phyloP scores from a whole-genome alignment of 2,329 filamentous ascomycete species.

The Huntiella bhutanensis region DNA sequence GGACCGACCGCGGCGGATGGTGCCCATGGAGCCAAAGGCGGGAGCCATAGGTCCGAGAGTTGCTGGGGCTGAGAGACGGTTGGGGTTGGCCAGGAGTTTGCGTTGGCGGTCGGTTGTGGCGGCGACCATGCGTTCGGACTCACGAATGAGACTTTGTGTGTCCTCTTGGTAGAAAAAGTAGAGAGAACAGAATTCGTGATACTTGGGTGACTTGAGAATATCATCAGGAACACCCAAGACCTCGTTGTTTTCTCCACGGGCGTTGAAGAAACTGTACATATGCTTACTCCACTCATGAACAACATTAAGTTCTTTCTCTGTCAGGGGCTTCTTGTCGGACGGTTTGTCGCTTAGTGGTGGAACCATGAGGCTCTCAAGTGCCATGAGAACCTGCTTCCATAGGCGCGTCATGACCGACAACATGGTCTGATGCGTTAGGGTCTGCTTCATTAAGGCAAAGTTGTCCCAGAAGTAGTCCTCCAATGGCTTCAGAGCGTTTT shows the following conservation, averaged over 20 bases:
- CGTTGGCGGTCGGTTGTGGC: conserved; percentile 61
- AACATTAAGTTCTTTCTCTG: conserved; percentile 75
- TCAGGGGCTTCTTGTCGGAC: conserved; percentile 65
- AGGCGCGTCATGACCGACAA: conserved; percentile 92
- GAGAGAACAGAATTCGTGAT: conserved; percentile 86
- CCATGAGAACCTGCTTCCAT: conserved; percentile 93
- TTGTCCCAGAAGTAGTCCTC: conserved; percentile 97
- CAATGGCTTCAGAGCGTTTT: conserved; percentile 63
- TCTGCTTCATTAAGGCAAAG: conserved; percentile 97
- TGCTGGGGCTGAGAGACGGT: conserved; percentile 52
- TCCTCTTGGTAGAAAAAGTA: conserved; percentile 98
- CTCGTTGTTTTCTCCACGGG: conserved; percentile 65
- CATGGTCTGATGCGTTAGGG: conserved; percentile 89
- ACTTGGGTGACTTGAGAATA: conserved; percentile 90
- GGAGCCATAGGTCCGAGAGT: conserved; percentile 30
- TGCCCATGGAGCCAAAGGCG: conserved; percentile 49
- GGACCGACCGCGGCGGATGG: conserved; percentile 48
- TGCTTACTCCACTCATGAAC: conserved; percentile 89
- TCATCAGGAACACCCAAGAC: conserved; percentile 77
- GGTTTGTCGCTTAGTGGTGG: conserved; percentile 90
- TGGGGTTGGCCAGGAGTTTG: conserved; percentile 41
- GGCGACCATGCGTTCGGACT: conserved; percentile 88
- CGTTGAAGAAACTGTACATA: conserved; percentile 88
- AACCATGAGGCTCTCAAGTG: conserved; percentile 75
- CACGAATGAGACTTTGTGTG: conserved; percentile 77